These are phyloP conservation scores for Moricandia moricandioides DNA, from an alignment of 345 rosid genomes.

Conservation along the genomic window DNA sequence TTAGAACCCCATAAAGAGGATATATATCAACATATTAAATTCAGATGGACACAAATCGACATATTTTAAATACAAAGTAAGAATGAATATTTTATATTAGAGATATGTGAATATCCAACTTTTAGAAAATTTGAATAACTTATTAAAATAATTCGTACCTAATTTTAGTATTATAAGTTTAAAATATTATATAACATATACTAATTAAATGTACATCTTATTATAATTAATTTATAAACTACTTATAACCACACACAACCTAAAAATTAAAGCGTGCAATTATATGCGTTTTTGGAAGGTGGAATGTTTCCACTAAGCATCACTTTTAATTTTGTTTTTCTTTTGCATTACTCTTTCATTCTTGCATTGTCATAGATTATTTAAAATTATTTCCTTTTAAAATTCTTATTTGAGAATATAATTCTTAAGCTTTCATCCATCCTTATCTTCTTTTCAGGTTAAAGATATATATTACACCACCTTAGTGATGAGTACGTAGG, in stretches of 20 bases:
- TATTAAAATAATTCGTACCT: background rate
- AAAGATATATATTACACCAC: background rate
- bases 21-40: background rate
- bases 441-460: background rate
- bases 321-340: background rate
- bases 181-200: background rate
- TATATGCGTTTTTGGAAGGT: background rate
- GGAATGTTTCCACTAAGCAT: background rate
- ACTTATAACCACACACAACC: background rate
- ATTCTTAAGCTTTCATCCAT: background rate
- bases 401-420: background rate
- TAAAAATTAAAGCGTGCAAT: background rate
- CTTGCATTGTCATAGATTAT: background rate
- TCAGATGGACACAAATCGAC: background rate
- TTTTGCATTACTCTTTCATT: background rate
- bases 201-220: background rate
- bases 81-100: background rate
- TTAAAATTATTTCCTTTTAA: background rate
- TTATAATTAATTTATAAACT: background rate
- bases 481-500: constrained; percentile 22
- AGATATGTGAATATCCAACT: background rate
- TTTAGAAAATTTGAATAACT: background rate
- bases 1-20: background rate
- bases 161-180: background rate
- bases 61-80: background rate